Base-by-base conservation (phyloP, 2,329 filamentous ascomycete species). In the Curvularia sp. region DNA sequence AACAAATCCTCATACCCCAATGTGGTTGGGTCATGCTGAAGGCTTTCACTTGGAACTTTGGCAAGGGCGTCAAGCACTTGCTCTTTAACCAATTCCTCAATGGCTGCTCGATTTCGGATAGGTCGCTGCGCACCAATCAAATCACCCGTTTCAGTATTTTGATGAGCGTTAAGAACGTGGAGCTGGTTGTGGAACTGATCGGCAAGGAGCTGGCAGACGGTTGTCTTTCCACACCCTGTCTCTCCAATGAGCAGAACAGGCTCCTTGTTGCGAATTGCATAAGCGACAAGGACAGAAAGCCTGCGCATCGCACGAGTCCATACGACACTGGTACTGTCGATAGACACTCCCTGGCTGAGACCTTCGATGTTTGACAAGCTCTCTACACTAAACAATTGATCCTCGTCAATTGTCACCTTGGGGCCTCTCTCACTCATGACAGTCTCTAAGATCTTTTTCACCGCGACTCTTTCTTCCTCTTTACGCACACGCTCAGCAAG, bases 141-240 rank as follows among this genome's bases (percentile, higher is more conserved):
- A 76, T 99, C 95, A 15, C 95, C 94, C 0, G 96, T 98, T 76
- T 99, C 96, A 0, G 95, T 93, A 65, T 99, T 99, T 67, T 98
- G 94, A 77, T 99, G 96, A 2, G 96, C 95, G 73, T 99, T 99
- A 71, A 99, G 89, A 67, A 94, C 95, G 66, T 93, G 88, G 39
- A 99, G 81, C 62, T 91, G 82, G 69, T 89, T 92, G 15, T 83
- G 82, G 62, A 92, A 84, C 4, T 91, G 89, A 70, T 96, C 90
- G 3, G 95, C 93, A 53, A 98, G 84, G 73, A 97, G 85, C 75
- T 99, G 95, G 66, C 92, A 96, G 6, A 99, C 91, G 2, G 94
- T 97, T 0, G 95, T 99, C 80, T 99, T 99, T 60, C 96, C 95
- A 71, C 94, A 98, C 5, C 95, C 95, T 18, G 95, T 99, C 75